Evolutionary conservation across 148 eudicot genomes (phyloP).

Genomic region (Nyssa sinensis): DNA sequence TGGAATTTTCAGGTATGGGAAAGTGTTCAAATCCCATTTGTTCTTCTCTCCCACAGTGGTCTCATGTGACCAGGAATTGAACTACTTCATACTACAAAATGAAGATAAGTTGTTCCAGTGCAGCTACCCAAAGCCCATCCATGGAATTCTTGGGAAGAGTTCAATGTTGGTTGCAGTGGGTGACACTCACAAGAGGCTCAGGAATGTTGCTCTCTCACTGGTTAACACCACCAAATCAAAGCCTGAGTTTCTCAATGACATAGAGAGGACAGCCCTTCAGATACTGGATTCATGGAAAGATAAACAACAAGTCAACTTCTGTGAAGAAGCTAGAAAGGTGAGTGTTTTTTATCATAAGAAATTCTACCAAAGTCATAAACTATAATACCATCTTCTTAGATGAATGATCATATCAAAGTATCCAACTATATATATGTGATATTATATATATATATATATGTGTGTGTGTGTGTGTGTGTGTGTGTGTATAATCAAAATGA

Average conservation of each 20-base stretch:
- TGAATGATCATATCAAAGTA: too few relatives aligned
- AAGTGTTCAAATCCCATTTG: slow-evolving; percentile 64
- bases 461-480: too few relatives aligned
- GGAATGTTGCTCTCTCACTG: slow-evolving; percentile 58
- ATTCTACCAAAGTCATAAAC: too few relatives aligned
- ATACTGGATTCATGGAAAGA: slow-evolving; percentile 55
- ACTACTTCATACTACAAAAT: slow-evolving; percentile 62
- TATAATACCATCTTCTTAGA: too few relatives aligned
- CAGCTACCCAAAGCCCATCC: slow-evolving; percentile 66
- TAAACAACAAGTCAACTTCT: slow-evolving; percentile 43
- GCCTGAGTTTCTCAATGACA: slow-evolving; percentile 45
- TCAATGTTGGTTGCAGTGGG: slow-evolving; percentile 64
- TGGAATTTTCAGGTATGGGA: slow-evolving; percentile 51
- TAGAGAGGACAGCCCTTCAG: slow-evolving; percentile 37
- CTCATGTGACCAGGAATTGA: slow-evolving; percentile 64
- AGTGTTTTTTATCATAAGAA: too few relatives aligned
- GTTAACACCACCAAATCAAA: slow-evolving; percentile 50
- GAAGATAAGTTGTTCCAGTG: slow-evolving; percentile 59
- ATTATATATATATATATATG: background rate
- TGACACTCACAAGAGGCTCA: slow-evolving; percentile 59
- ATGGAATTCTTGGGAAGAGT: slow-evolving; percentile 51
- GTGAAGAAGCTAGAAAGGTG: slow-evolving; percentile 64
- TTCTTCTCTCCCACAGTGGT: slow-evolving; percentile 66
- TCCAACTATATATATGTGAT: too few relatives aligned
- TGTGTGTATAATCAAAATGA: background rate